These are phyloP conservation scores for Ogataea minuta DNA, from an alignment of 805 yeast species.

Conservation along the genomic window DNA sequence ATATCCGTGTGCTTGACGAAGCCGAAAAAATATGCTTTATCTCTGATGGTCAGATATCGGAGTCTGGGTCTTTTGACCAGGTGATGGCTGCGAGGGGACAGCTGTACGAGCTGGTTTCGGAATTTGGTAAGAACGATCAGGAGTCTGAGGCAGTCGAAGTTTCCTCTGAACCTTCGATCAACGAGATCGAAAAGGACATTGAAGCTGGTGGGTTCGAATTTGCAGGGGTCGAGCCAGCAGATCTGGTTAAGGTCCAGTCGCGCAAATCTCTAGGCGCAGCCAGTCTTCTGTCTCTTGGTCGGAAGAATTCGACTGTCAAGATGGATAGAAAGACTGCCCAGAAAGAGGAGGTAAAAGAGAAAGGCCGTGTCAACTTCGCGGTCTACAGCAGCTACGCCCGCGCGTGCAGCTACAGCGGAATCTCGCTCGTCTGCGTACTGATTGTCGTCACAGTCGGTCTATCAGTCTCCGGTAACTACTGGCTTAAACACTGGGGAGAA, in stretches of 20 bases:
- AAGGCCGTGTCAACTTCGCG: conserved; percentile 55
- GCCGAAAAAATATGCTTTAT: conserved; percentile 63
- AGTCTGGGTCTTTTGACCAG: conserved; percentile 50
- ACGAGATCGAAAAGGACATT: not conserved
- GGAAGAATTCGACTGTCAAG: conserved; percentile 32
- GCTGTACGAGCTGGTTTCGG: conserved; percentile 38
- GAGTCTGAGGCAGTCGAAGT: not conserved
- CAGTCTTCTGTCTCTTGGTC: conserved; percentile 58
- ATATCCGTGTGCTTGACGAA: conserved; percentile 50
- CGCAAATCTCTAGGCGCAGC: conserved; percentile 51
- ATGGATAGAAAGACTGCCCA: conserved; percentile 40
- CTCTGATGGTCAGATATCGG: conserved; percentile 52
- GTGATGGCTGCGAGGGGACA: conserved; percentile 26
- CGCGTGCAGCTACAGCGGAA: conserved; percentile 57
- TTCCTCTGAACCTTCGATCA: not conserved
- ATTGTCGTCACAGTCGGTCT: conserved; percentile 30
- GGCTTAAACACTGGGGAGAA: conserved; percentile 74
- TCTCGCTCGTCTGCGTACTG: conserved; percentile 38
- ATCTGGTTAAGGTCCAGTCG: conserved; percentile 15
- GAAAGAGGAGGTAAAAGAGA: conserved; percentile 51
- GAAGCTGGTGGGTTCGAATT: conserved; percentile 2
- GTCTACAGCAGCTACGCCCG: conserved; percentile 54
- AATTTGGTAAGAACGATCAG: conserved; percentile 32
- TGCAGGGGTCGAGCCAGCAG: conserved; percentile 4
- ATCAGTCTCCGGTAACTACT: conserved; percentile 48